Base-by-base conservation (phyloP, 2,329 filamentous ascomycete genomes). In the Daldinia sp. region DNA sequence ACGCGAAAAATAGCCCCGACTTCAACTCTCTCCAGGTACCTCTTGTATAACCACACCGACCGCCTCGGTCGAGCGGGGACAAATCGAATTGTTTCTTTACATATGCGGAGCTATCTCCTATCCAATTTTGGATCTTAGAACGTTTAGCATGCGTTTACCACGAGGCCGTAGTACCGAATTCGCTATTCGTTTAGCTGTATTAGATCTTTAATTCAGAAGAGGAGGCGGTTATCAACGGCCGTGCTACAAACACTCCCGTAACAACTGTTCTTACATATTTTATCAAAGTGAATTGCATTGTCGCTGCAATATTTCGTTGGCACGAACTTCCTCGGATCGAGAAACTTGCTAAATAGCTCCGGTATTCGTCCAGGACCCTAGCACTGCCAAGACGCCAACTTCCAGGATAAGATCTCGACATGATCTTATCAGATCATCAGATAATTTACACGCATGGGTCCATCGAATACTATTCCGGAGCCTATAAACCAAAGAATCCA, bases 341-440 rank as follows among this genome's bases (percentile, higher is more conserved):
- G 20, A 23, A 46, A 12, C 12, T 13, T 26, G 9, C 23, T 48
- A 28, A n/a, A 20, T 28, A 48, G 46, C 62, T 69, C 71, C 71
- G 68, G 67, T 61, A 26, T 48, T 68, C 44, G 39, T 60, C 58
- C 60, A 65, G 65, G 46, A 64, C 60, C 73, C 69, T 30, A 28
- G 67, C 51, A 59, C 35, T 55, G 69, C 74, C 73, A 75, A 75
- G 74, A 26, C 51, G 33, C 37, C 26, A 55, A 46, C 59, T 63
- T 63, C 57, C 55, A 42, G 55, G 65, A 28, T 62, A 39, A 66
- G 65, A 71, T 69, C 62, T 56, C 60, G 13, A 67, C 39, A 70
- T 55, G 46, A 77, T 77, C 75, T 77, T 76, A 77, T 77, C 75
- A 71, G 69, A 71, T 71, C 63, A 71, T 71, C 66, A 67, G 69